Evolutionary conservation across 805 yeast species (phyloP).

Genomic region (Pichia nakasei): DNA sequence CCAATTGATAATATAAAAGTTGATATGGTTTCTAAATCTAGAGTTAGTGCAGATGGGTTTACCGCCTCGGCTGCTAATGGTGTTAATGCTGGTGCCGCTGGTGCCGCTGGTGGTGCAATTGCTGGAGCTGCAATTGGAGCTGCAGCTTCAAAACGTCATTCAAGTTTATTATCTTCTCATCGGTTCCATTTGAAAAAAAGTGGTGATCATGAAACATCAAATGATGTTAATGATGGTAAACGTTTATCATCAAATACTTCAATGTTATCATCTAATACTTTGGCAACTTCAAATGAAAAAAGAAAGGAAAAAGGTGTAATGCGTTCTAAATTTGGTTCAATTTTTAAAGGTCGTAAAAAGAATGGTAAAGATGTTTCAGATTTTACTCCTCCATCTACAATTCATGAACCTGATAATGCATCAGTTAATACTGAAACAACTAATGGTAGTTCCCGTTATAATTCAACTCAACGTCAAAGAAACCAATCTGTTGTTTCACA

Average conservation of each 20-base stretch:
- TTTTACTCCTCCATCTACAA: constrained; percentile 14
- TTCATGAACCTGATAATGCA: constrained; percentile 26
- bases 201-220: background rate
- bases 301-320: constrained; percentile 32
- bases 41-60: constrained; percentile 13
- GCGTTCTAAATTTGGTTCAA: constrained; percentile 67
- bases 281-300: constrained; percentile 3
- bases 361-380: constrained; percentile 29
- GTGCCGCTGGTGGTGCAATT: constrained; percentile 11
- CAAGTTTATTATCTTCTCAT: constrained; percentile 7
- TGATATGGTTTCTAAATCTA: constrained; percentile 6
- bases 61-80: constrained; percentile 13
- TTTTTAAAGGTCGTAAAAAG: constrained; percentile 50
- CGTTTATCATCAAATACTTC: constrained; percentile 11
- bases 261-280: constrained; percentile 8
- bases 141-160: constrained; percentile 7
- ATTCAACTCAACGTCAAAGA: constrained; percentile 7
- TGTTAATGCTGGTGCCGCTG: constrained; percentile 6
- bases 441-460: background rate
- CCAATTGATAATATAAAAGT: constrained; percentile 21
- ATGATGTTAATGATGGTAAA: background rate
- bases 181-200: constrained; percentile 10
- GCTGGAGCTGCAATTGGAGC: constrained; percentile 11
- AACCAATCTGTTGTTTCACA: constrained; percentile 6
- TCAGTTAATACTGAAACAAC: constrained; percentile 20